These are phyloP conservation scores for Colletotrichum sp. DNA, from an alignment of 2,329 filamentous ascomycete genomes.

Conservation along the genomic window DNA sequence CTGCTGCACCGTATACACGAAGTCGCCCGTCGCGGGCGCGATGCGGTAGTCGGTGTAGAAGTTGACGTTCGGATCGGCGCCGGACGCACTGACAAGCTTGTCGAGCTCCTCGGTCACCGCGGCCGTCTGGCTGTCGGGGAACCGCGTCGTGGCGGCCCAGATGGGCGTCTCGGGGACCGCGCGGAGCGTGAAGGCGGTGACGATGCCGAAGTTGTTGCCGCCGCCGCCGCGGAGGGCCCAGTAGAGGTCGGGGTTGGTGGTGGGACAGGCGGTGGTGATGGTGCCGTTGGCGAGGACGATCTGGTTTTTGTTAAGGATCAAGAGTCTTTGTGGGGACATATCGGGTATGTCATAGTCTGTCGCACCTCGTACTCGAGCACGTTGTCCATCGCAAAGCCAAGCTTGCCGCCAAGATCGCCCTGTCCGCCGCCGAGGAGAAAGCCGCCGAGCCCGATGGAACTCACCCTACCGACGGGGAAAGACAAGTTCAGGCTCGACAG, in stretches of 20 bases:
- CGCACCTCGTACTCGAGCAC: neutral
- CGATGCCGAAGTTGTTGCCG: neutral
- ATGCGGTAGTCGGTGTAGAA: neutral
- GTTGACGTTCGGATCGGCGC: neutral
- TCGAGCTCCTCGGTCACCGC: neutral
- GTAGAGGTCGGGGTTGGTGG: neutral
- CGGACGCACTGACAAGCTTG: neutral
- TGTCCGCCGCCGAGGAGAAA: neutral
- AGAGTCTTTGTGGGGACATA: too few relatives aligned
- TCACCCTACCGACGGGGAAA: rapidly evolving
- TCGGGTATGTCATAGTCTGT: too few relatives aligned
- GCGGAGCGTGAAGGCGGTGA: neutral
- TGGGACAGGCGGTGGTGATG: neutral
- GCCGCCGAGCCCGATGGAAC: neutral
- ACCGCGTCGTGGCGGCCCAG: neutral
- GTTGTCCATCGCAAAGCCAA: neutral
- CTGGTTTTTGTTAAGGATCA: neutral
- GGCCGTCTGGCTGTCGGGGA: neutral
- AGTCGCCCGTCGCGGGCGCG: neutral
- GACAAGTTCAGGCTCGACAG: neutral
- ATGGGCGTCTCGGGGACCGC: neutral
- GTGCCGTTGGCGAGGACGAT: neutral
- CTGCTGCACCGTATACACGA: neutral
- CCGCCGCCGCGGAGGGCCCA: neutral
- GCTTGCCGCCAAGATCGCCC: neutral